Conservation (phyloP, 1,284 basidiomycete species). For the Cronartium quercuum region DNA sequence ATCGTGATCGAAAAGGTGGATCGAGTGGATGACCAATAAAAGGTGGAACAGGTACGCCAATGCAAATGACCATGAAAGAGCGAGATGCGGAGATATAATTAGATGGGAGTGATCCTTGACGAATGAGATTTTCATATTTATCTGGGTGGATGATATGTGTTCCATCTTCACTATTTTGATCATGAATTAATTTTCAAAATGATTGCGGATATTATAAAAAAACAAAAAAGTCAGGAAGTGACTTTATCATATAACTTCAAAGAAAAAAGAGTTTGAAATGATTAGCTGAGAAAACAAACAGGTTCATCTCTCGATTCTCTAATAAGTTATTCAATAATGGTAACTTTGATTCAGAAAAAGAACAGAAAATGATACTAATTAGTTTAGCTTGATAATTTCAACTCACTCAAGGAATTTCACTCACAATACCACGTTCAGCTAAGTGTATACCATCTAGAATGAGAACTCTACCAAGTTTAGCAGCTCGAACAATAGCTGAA, state of each 20-base stretch:
- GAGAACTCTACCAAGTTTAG: slow-evolving; percentile 49
- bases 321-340: slow-evolving; percentile 50
- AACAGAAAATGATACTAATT: not conserved
- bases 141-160: slow-evolving; percentile 50
- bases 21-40: slow-evolving; percentile 50
- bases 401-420: not conserved
- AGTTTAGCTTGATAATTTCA: not conserved
- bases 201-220: slow-evolving; percentile 33
- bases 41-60: slow-evolving; percentile 47
- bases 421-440: not conserved
- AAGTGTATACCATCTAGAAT: slow-evolving; percentile 50
- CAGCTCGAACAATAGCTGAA: slow-evolving; percentile 49
- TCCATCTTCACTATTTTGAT: slow-evolving; percentile 49
- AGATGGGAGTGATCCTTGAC: slow-evolving; percentile 42
- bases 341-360: slow-evolving; percentile 40
- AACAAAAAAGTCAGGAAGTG: no score
- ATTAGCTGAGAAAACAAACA: not conserved
- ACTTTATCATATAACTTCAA: no score
- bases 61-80: slow-evolving; percentile 50
- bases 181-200: slow-evolving; percentile 39
- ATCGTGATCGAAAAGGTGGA: slow-evolving; percentile 51
- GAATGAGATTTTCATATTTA: slow-evolving; percentile 44
- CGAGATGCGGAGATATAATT: slow-evolving; percentile 48
- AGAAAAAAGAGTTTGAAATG: no score
- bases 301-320: slow-evolving; percentile 44